Percentiles rank a stretch among this genome's conserved stretches.
phyloP scores from a whole-genome alignment of 1,284 basidiomycete genomes.

The Volvariella surrecta region DNA sequence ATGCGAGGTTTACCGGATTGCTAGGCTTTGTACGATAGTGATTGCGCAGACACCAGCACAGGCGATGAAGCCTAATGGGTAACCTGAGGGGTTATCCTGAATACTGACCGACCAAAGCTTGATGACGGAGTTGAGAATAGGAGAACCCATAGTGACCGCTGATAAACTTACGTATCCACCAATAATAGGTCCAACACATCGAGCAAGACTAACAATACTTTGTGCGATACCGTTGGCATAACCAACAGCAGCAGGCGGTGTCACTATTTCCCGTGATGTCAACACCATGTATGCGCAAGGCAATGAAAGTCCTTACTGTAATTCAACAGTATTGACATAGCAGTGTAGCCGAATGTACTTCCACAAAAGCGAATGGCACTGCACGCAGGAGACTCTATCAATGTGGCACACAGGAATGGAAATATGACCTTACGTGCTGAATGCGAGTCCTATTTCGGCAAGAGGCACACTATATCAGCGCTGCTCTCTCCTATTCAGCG shows the following conservation, averaged over 20 bases:
- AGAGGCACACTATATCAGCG: slow-evolving; percentile 6
- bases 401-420: no score
- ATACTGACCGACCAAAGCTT: slow-evolving; percentile 75
- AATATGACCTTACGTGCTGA: slow-evolving; percentile 80
- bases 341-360: slow-evolving; percentile 69
- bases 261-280: slow-evolving; percentile 42
- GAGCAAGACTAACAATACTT: slow-evolving; percentile 75
- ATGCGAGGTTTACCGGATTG: slow-evolving; percentile 46
- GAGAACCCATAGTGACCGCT: slow-evolving; percentile 1
- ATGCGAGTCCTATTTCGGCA: slow-evolving; percentile 46
- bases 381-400: no score
- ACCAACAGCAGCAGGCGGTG: slow-evolving; percentile 67
- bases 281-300: slow-evolving; percentile 1
- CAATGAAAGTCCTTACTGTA: slow-evolving; percentile 48
- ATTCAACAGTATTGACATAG: slow-evolving; percentile 71
- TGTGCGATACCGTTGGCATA: slow-evolving; percentile 77
- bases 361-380: slow-evolving; percentile 73
- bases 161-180: slow-evolving; percentile 59
- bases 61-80: slow-evolving; percentile 63
- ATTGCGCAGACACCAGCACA: slow-evolving; percentile 53
- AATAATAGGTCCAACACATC: slow-evolving; percentile 71
- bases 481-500: slow-evolving; percentile 8
- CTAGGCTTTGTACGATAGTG: slow-evolving; percentile 61
- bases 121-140: not conserved
- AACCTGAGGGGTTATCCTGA: slow-evolving; percentile 58